Evolutionary conservation across 1,139 yeast genomes (phyloP).

Genomic region (Neolecta irregularis): DNA sequence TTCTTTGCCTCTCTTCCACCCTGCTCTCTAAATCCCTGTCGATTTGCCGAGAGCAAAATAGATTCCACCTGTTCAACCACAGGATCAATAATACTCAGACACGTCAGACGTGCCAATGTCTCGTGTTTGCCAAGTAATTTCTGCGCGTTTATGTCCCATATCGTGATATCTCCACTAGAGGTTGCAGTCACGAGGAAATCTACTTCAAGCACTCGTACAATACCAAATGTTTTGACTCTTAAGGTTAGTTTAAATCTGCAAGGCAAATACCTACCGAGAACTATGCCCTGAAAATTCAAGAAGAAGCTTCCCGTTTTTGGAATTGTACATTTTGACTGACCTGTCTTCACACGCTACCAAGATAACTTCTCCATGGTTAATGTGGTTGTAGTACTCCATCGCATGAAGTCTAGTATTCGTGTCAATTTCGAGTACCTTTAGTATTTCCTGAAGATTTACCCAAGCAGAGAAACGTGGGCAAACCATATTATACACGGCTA

Average conservation of each 20-base stretch:
- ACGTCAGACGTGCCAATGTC: no score
- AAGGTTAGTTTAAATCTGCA: background rate
- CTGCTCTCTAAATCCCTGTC: no score
- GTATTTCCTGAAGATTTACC: constrained; percentile 39
- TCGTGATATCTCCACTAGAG: constrained; percentile 82
- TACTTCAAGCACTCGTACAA: constrained; percentile 6
- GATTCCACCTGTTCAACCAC: background rate
- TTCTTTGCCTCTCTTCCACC: no score
- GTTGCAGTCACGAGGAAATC: constrained; percentile 60
- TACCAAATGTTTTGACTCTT: background rate
- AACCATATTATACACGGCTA: constrained; percentile 55
- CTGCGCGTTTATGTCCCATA: constrained; percentile 39
- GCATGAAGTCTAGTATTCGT: constrained; percentile 3
- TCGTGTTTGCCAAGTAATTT: no score
- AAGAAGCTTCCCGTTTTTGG: background rate
- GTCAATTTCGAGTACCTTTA: constrained; percentile 27
- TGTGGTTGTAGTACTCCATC: background rate
- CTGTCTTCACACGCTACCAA: constrained; percentile 65
- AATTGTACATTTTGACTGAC: constrained; percentile 39
- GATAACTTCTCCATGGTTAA: constrained; percentile 29
- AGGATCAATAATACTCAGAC: constrained; percentile 1
- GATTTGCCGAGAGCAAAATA: no score
- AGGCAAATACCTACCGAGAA: constrained; percentile 1
- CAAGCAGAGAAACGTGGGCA: constrained; percentile 33
- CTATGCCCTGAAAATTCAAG: constrained; percentile 1